Conservation (phyloP, 495 filamentous ascomycete species). For the Neurospora sublineolata region DNA sequence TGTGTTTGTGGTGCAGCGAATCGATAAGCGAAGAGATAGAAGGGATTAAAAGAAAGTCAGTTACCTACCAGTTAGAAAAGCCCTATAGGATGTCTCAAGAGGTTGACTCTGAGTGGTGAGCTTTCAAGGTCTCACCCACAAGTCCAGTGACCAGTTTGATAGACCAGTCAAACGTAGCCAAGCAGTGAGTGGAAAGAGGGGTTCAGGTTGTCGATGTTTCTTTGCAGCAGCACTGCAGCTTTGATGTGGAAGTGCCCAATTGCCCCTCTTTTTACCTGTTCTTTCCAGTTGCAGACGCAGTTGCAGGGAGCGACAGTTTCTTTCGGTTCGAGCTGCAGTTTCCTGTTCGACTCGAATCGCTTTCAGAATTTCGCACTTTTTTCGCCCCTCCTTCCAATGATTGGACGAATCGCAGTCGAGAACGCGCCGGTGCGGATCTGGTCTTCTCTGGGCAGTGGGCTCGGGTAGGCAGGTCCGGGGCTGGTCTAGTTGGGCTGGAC, state of each 20-base stretch:
- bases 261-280: background rate
- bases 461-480: background rate
- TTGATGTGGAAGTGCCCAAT: background rate
- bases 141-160: background rate
- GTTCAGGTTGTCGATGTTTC: background rate
- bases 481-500: background rate
- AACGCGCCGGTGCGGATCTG: background rate
- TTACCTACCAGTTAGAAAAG: background rate
- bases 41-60: background rate
- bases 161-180: background rate
- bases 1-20: background rate
- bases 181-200: background rate
- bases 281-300: background rate
- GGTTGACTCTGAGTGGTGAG: background rate
- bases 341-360: background rate
- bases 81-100: background rate
- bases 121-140: background rate
- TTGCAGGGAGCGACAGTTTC: background rate
- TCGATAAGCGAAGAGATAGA: background rate
- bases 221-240: background rate
- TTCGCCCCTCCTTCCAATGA: background rate
- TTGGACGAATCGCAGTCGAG: background rate
- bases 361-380: background rate
- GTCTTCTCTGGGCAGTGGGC: background rate
- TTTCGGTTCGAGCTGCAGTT: background rate